A percentile compares a stretch with the other conserved stretches of the same genome.
These are phyloP conservation scores for Pilasporangium apinafurcum DNA, from an alignment of 352 stramenopile species.

Conservation along the genomic window DNA sequence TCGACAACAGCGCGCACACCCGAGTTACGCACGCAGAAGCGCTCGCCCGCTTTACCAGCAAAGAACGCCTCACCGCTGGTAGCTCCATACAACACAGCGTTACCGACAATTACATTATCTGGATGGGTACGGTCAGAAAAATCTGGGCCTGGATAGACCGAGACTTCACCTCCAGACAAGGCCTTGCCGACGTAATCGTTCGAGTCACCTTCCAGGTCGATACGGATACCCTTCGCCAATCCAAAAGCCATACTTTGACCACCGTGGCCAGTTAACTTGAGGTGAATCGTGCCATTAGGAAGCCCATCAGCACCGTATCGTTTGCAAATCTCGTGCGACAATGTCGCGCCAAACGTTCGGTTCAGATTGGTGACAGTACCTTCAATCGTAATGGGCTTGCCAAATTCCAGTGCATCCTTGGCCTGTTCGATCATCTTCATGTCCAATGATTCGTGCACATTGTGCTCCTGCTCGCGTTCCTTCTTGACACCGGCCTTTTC, in stretches of 20 bases:
- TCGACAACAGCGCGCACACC: conserved; percentile 95
- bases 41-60: conserved; percentile 92
- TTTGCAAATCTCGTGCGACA: conserved; percentile 93
- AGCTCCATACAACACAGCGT: conserved; percentile 93
- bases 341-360: conserved; percentile 91
- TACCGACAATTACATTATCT: conserved; percentile 92
- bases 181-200: conserved; percentile 97
- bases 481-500: conserved; percentile 81
- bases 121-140: conserved; percentile 62
- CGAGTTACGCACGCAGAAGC: conserved; percentile 96
- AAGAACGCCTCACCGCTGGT: conserved; percentile 94
- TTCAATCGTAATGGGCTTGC: conserved; percentile 58
- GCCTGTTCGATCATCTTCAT: conserved; percentile 89
- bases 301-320: conserved; percentile 87
- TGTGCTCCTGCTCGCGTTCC: conserved; percentile 85
- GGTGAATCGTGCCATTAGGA: conserved; percentile 90
- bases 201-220: conserved; percentile 90
- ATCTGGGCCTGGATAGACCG: conserved; percentile 77
- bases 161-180: conserved; percentile 90
- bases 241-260: conserved; percentile 93
- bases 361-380: conserved; percentile 89
- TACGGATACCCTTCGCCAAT: conserved; percentile 90
- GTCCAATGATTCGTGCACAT: conserved; percentile 86
- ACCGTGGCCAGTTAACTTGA: conserved; percentile 92
- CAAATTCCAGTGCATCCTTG: conserved; percentile 76